Percentiles rank a stretch among this genome's conserved stretches.
Evolutionary conservation across 768 basidiomycete genomes (phyloP).

Genomic region (Phylloporus arenicola): DNA sequence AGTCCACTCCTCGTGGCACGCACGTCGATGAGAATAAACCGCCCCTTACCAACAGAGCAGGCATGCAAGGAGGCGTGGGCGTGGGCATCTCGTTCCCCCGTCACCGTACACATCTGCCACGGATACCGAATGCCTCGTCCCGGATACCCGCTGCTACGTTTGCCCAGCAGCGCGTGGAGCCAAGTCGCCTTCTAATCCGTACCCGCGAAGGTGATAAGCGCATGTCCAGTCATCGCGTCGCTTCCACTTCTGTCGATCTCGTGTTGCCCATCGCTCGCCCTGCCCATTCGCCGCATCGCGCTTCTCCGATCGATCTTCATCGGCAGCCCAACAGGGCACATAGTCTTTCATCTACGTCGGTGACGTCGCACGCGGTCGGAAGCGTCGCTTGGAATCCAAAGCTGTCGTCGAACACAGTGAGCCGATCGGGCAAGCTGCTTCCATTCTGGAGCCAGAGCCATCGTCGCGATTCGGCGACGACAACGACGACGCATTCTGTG

Average conservation of each 20-base stretch:
- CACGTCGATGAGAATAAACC: slow-evolving; percentile 20
- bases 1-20: neutral
- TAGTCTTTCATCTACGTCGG: slow-evolving; percentile 6
- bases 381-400: neutral
- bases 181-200: slow-evolving; percentile 3
- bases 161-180: slow-evolving; percentile 3
- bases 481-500: neutral
- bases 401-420: slow-evolving; percentile 7
- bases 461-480: slow-evolving; percentile 1
- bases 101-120: slow-evolving; percentile 7
- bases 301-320: slow-evolving; percentile 24
- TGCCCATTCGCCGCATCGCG: neutral
- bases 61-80: neutral
- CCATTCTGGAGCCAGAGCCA: slow-evolving; percentile 11
- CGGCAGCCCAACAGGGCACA: slow-evolving; percentile 8
- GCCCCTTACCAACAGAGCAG: neutral
- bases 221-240: slow-evolving; percentile 9
- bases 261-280: slow-evolving; percentile 3
- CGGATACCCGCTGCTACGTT: slow-evolving; percentile 6
- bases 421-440: slow-evolving; percentile 12
- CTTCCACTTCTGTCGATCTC: slow-evolving; percentile 22
- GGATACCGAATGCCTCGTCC: slow-evolving; percentile 9
- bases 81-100: slow-evolving; percentile 12
- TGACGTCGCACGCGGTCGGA: slow-evolving; percentile 2
- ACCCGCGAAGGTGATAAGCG: slow-evolving; percentile 11